Evolutionary conservation across 768 basidiomycete species (phyloP).

Genomic region (Atractiella rhizophila): DNA sequence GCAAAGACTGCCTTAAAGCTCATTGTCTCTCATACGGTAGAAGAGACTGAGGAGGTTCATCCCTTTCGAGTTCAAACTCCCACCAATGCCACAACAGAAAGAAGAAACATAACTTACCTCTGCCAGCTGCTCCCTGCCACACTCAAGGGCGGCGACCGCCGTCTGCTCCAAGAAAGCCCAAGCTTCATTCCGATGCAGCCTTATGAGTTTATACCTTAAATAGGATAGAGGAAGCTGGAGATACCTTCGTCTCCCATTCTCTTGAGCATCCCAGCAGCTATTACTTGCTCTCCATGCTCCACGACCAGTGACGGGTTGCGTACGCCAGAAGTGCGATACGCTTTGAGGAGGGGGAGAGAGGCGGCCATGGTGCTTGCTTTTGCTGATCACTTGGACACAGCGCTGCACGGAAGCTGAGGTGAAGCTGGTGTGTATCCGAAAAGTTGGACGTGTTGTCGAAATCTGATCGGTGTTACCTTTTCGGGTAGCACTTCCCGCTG

Average conservation of each 20-base stretch:
- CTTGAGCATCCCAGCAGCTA: constrained; percentile 27
- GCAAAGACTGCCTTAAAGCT: too few relatives aligned
- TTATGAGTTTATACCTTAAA: not conserved
- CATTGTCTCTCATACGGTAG: not conserved
- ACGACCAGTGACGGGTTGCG: constrained; percentile 33
- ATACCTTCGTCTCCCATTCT: constrained; percentile 2
- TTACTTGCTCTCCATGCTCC: constrained; percentile 29
- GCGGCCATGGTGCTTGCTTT: not conserved
- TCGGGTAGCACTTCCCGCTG: too few relatives aligned
- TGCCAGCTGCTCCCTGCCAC: constrained; percentile 44
- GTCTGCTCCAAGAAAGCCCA: constrained; percentile 66
- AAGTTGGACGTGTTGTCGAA: too few relatives aligned
- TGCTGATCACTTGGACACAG: too few relatives aligned
- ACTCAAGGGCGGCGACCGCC: constrained; percentile 47
- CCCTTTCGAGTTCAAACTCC: too few relatives aligned
- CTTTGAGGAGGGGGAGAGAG: constrained; percentile 18
- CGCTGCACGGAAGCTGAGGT: too few relatives aligned
- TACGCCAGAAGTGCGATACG: constrained; percentile 3
- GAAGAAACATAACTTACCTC: constrained; percentile 31
- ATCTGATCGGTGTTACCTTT: too few relatives aligned
- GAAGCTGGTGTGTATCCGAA: too few relatives aligned
- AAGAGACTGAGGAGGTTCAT: not conserved
- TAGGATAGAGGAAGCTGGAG: not conserved
- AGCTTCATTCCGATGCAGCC: constrained; percentile 24
- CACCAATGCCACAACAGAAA: too few relatives aligned